Conservation (phyloP, 2,329 filamentous ascomycete species). For the Stagonosporopsis rhizophila region DNA sequence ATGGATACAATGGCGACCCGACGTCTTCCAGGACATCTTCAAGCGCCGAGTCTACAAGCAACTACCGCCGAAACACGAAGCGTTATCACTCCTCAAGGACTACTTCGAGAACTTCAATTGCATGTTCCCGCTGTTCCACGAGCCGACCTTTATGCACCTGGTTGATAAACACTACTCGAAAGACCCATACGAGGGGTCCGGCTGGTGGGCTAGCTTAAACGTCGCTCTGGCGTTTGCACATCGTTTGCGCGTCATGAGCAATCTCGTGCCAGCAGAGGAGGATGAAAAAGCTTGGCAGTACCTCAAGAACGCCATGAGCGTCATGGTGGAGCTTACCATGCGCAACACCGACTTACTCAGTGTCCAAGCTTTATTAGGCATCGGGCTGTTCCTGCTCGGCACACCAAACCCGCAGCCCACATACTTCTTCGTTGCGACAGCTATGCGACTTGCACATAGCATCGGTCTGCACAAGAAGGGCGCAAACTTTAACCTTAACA, state of each 20-base stretch:
- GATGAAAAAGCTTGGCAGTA: conserved; percentile 96
- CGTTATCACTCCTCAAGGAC: conserved; percentile 85
- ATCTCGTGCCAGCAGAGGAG: conserved; percentile 86
- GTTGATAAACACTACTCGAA: conserved; percentile 92
- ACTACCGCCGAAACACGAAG: conserved; percentile 85
- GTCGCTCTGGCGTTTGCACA: conserved; percentile 93
- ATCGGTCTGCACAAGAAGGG: conserved; percentile 95
- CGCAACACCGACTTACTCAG: conserved; percentile 94
- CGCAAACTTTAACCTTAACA: conserved; percentile 90
- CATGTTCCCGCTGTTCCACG: conserved; percentile 97
- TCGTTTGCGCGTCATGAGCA: conserved; percentile 92
- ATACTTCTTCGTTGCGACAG: conserved; percentile 88
- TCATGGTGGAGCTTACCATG: conserved; percentile 92
- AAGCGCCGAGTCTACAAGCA: conserved; percentile 82
- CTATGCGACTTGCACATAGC: conserved; percentile 88
- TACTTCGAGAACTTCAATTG: conserved; percentile 99
- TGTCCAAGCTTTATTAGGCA: conserved; percentile 90
- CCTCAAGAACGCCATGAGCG: conserved; percentile 94
- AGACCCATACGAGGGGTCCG: conserved; percentile 91
- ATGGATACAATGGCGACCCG: conserved; percentile 98
- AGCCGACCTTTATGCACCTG: conserved; percentile 97
- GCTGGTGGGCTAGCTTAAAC: conserved; percentile 98
- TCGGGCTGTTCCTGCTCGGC: conserved; percentile 92
- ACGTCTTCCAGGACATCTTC: conserved; percentile 94
- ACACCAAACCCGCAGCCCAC: conserved; percentile 96